A percentile compares a stretch with the other conserved stretches of the same genome.
phyloP scores from a whole-genome alignment of 1,139 yeast genomes.

The Kodamaea anthophila region DNA sequence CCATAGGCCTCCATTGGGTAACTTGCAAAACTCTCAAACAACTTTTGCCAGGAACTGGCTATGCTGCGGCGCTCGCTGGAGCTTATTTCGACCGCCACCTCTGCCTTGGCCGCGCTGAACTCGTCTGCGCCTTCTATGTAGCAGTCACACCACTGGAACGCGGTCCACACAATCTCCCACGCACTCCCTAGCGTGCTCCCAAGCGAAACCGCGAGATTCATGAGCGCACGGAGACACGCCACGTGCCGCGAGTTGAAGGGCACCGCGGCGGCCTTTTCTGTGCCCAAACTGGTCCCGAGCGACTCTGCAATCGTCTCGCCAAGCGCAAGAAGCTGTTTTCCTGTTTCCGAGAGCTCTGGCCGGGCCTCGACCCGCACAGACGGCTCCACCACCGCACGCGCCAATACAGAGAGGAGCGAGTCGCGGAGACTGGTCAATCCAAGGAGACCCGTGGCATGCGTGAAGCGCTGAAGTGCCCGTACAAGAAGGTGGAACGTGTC shows the following conservation, averaged over 20 bases:
- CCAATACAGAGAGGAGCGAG: constrained; percentile 51
- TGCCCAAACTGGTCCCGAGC: constrained; percentile 29
- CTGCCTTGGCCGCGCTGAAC: constrained; percentile 19
- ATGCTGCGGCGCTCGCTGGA: constrained; percentile 47
- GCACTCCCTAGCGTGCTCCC: constrained; percentile 64
- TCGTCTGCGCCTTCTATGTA: constrained; percentile 58
- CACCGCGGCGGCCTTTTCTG: not conserved
- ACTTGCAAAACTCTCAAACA: constrained; percentile 55
- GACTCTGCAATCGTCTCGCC: constrained; percentile 63
- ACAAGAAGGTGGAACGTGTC: constrained; percentile 59
- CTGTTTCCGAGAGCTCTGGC: constrained; percentile 15
- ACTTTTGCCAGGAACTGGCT: constrained; percentile 49
- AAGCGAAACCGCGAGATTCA: constrained; percentile 69
- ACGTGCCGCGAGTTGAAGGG: constrained; percentile 56
- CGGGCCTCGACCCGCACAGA: constrained; percentile 2
- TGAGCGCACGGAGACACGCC: constrained; percentile 70
- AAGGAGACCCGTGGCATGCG: constrained; percentile 79
- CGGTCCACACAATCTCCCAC: constrained; percentile 64
- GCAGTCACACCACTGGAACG: constrained; percentile 73
- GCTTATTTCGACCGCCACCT: constrained; percentile 16
- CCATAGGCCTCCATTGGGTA: constrained; percentile 47
- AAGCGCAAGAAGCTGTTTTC: constrained; percentile 39
- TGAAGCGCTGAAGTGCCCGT: constrained; percentile 68
- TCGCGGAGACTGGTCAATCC: constrained; percentile 53
- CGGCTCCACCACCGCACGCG: constrained; percentile 39